Conservation (phyloP, 768 basidiomycete genomes). For the Jaapia argillacea region DNA sequence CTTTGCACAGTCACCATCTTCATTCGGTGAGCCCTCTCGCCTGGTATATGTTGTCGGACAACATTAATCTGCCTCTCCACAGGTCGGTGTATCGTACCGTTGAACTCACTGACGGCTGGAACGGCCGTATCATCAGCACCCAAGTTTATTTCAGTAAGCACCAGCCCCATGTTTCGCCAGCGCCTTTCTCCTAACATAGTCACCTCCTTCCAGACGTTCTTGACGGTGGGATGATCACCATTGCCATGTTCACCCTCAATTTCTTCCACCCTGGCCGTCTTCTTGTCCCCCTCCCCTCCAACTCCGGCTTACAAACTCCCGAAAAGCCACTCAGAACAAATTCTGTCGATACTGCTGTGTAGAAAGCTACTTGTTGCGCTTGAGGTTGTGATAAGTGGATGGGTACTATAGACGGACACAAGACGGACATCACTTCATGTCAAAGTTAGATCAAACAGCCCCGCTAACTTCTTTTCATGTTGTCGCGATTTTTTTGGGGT, state of each 20-base stretch:
- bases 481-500: no score
- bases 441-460: no score
- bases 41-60: not conserved
- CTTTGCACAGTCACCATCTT: conserved; percentile 13
- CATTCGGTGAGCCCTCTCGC: conserved; percentile 10
- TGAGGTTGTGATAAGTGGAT: no score
- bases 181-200: not conserved
- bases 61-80: conserved; percentile 1
- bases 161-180: not conserved
- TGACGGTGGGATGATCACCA: conserved; percentile 22
- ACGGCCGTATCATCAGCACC: conserved; percentile 36
- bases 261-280: conserved; percentile 22
- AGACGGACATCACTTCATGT: no score
- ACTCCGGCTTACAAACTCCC: no score
- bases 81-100: conserved; percentile 41
- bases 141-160: conserved; percentile 37
- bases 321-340: no score
- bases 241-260: conserved; percentile 22
- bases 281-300: no score
- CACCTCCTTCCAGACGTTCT: conserved; percentile 14
- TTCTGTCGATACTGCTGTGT: no score
- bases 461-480: no score
- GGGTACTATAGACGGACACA: no score
- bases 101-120: conserved; percentile 41
- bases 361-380: no score